Evolutionary conservation across 345 rosid species (phyloP), one percentile per base, ranked within the genome.

Genomic region (Lumnitzera littorea): DNA sequence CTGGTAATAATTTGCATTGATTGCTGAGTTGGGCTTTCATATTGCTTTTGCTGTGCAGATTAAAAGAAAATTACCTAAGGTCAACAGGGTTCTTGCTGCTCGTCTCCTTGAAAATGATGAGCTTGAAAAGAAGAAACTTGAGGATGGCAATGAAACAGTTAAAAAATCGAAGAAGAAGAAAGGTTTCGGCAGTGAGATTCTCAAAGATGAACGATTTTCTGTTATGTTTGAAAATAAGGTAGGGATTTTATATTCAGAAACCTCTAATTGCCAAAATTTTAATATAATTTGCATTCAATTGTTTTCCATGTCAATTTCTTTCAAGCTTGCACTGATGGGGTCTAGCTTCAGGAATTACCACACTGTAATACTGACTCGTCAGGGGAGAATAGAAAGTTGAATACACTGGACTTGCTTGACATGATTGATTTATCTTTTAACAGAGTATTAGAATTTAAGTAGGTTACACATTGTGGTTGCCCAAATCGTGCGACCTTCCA

Each of bases 81-180:
- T 84, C 69, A 89, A 92, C 76, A 71, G 81, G 51, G 72, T 60
- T n/a, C 83, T 92, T 60, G 95, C 95, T 56, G 82, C 61, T 36
- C 56, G 63, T 58, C 76, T 89, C 53, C 68, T 74, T 57, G 73
- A 78, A 58, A 69, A 77, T 27, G 95, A 85, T 67, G 91, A 79
- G 58, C 77, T 57, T 48, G 91, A 79, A 67, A 78, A 75, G 54
- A 76, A 63, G 61, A 75, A 73, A 54, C 43, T 36, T 36, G 43
- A 36, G 43, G 81, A 55, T 17, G 86, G 67, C 29, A 72, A 60
- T 60, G 94, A 85, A 60, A 60, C 61, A 12, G 82, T 81, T 76
- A 91, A 84, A 78, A 75, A 57, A 61, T 80, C 84, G 10, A 89
- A 80, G 84, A 92, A 79, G 72, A 91, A 80, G 85, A 92, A 81